Evolutionary conservation across 1,284 basidiomycete species (phyloP).

Genomic region (Rhodotorula sp.): DNA sequence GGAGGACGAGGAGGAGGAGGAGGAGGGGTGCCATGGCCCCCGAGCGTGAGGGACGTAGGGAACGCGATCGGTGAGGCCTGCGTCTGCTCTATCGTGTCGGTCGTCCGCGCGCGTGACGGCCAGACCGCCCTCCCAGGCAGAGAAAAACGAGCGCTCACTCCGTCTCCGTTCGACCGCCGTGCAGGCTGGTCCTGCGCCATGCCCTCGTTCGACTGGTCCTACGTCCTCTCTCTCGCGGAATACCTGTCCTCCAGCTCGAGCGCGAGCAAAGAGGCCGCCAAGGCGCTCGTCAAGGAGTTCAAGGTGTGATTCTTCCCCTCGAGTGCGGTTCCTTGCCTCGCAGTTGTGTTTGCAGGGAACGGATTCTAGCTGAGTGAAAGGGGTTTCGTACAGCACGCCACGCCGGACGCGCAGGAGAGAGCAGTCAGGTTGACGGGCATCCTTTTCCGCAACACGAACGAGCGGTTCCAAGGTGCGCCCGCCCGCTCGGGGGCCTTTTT

Average conservation of each 20-base stretch:
- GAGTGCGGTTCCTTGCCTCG: no score
- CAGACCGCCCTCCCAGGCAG: neutral
- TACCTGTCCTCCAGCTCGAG: constrained; percentile 9
- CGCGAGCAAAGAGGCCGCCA: constrained; percentile 24
- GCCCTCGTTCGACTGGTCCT: constrained; percentile 30
- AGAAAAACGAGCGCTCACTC: neutral
- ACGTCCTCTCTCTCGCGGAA: constrained; percentile 29
- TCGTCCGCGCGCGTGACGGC: neutral
- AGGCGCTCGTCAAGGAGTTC: constrained; percentile 36
- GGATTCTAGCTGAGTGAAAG: no score
- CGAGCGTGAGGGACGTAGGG: constrained; percentile 23
- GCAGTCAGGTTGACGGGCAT: constrained; percentile 35
- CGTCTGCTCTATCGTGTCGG: neutral
- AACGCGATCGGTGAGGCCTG: constrained; percentile 32
- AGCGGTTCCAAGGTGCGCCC: constrained; percentile 36
- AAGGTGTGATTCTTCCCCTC: constrained; percentile 16
- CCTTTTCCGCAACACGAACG: constrained; percentile 36
- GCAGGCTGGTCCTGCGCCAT: constrained; percentile 32
- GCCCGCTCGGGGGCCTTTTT: neutral
- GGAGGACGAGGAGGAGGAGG: neutral
- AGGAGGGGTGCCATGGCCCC: constrained; percentile 10
- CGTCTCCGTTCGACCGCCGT: no score
- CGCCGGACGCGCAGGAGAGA: constrained; percentile 35
- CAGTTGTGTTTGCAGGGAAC: no score
- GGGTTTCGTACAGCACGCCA: constrained; percentile 28